Base-by-base conservation (phyloP, 805 yeast species). In the Sungouiozyma ichnusensis region DNA sequence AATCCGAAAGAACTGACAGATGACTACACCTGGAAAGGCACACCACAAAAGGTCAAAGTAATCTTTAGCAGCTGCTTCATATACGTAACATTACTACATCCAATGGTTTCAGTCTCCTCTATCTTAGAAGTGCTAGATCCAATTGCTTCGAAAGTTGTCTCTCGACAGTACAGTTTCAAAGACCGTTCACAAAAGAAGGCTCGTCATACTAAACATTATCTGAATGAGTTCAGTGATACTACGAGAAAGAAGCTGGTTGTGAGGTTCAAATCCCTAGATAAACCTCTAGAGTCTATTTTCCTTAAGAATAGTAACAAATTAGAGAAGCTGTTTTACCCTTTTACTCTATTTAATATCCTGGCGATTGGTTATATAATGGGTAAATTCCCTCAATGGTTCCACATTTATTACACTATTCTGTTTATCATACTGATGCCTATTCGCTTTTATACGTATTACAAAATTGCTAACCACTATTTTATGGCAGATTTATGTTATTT, bases 401-500 rank as follows among this genome's bases (percentile, higher is more conserved):
- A 87, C 49, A 57, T 79, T 1, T 73, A 79, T 50, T 88, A 90
- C 61, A 77, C 95, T 0, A 64, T 62, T 0, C 60, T 85, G 38
- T 72, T 80, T 43, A 54, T 64, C 2, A 46, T 83, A 1, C 66
- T 90, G 41, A 76, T 88, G 79, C 97, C 98, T 0, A 77, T 88
- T 18, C 67, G 98, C 44, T 73, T 81, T 53, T 79, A 86, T 63
- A 77, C 92, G 1, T 90, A 85, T 64, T 82, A 79, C 65, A 84
- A 83, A 60, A 72, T 69, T 39, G 75, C 85, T 7, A 85, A 72
- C 64, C 95, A 88, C 46, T 90, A 84, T 61, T 90, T 79, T 58
- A 67, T 92, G 55, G 97, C 95, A 1, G 97, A 90, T 62, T 69
- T 90, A 50, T 90, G 98, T 63, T 90, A 90, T 62, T 92, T 81